These are phyloP conservation scores for Warburgia ugandensis DNA, from an alignment of 164 flowering plant species.

Conservation along the genomic window DNA sequence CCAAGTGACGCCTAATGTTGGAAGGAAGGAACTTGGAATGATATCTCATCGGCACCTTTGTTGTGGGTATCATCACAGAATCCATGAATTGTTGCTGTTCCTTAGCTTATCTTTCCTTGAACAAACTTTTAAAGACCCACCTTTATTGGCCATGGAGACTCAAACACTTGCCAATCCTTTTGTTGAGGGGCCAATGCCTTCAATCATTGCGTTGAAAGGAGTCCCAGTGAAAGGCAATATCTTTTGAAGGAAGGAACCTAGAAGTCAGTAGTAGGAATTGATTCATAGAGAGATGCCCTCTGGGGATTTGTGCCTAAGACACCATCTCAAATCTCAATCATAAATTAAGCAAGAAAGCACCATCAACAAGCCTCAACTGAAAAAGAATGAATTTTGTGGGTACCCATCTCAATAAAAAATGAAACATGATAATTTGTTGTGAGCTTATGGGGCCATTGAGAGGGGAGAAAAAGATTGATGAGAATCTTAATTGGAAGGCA, in stretches of 20 bases:
- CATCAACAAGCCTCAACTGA: background rate
- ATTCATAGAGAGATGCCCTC: background rate
- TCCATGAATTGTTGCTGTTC: background rate
- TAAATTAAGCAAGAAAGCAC: background rate
- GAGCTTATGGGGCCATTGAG: background rate
- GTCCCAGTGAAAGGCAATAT: constrained; percentile 1
- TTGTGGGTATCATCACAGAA: background rate
- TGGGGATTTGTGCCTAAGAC: constrained; percentile 1
- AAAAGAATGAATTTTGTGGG: background rate
- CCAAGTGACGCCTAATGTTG: background rate
- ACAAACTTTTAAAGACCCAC: background rate
- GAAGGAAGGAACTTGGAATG: background rate
- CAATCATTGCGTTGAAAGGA: too few species aligned
- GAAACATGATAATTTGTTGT: background rate
- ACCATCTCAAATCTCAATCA: background rate
- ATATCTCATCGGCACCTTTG: constrained; percentile 1
- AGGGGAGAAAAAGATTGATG: background rate
- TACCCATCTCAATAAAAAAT: background rate
- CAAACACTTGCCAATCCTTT: background rate
- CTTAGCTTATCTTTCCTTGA: background rate
- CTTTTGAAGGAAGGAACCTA: constrained; percentile 2
- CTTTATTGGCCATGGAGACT: background rate
- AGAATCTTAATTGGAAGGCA: constrained; percentile 1
- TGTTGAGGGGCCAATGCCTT: background rate
- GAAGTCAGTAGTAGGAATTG: background rate